phyloP scores from a whole-genome alignment of 495 filamentous ascomycete genomes.

The Cudoniella acicularis region DNA sequence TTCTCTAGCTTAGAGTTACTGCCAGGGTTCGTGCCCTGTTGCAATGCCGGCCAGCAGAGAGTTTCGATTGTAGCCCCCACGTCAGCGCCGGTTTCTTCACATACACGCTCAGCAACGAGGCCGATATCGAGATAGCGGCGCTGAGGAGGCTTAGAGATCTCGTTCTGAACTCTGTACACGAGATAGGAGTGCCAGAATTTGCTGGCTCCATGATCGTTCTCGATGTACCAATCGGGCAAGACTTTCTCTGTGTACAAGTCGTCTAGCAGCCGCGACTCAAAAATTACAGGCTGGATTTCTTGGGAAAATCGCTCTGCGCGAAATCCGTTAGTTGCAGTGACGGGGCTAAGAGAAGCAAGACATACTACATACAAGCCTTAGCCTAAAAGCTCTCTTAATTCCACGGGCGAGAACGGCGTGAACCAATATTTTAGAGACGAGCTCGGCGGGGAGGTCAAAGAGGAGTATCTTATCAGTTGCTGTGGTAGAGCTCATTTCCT shows the following conservation, averaged over 20 bases:
- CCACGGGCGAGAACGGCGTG: slow-evolving; percentile 9
- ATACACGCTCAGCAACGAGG: slow-evolving; percentile 11
- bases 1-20: neutral
- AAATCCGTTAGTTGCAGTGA: slow-evolving; percentile 1
- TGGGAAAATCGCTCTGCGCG: slow-evolving; percentile 8
- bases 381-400: slow-evolving; percentile 9
- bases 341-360: neutral
- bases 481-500: neutral
- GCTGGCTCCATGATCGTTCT: slow-evolving; percentile 6
- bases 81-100: slow-evolving; percentile 1
- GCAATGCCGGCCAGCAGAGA: slow-evolving; percentile 18
- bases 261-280: slow-evolving; percentile 17
- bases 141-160: neutral
- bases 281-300: slow-evolving; percentile 15
- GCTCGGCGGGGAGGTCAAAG: slow-evolving; percentile 17
- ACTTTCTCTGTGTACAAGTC: neutral
- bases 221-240: neutral
- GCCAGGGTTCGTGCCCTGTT: neutral
- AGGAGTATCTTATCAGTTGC: neutral
- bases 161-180: slow-evolving; percentile 18
- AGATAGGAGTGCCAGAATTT: slow-evolving; percentile 22
- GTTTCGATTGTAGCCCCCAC: slow-evolving; percentile 8
- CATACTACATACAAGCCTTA: slow-evolving; percentile 20
- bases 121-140: slow-evolving; percentile 12
- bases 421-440: slow-evolving; percentile 15